Base-by-base conservation (phyloP, 1,284 basidiomycete genomes). In the Pseudozyma hubeiensis region DNA sequence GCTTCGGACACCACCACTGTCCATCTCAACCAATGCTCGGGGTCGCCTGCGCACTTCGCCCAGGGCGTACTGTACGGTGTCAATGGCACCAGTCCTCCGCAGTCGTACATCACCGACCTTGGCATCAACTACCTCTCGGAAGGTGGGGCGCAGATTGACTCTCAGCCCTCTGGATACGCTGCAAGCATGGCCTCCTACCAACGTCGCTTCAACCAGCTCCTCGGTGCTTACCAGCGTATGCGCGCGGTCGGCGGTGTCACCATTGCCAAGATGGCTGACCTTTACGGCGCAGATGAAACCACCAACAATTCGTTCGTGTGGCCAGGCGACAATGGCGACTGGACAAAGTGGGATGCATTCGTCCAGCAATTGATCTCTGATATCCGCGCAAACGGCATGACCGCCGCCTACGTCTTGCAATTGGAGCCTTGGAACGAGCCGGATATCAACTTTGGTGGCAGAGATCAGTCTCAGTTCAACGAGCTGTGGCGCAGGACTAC, bases 281-380 rank as follows among this genome's bases (percentile, higher is more conserved):
- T 64, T 14, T 64, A 53, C 7, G 61, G 61, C 8, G 61, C 53
- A 31, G 61, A 64, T 19, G 53, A 57, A 29, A 64, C 54, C n/a
- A 50, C 45, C 14, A n/a, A 9, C 10, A 40, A 33, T 41, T 45
- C 41, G 10, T 57, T 56, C 29, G 45, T 52, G 6, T 64, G 46
- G 48, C 61, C 61, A 33, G 61, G 61, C 14, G 61, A 64, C 51
- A 57, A 57, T 14, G 61, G 61, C 7, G 61, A 64, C 39, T 64
- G 61, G 61, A 56, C 61, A 19, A 56, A 49, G 29, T 64, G 49
- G 48, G 53, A 64, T 19, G 46, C 48, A 39, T 64, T 64, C n/a
- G 47, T 64, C 8, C 61, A 64, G 51, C 61, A 64, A 14, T 30
- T 64, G 29, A 64, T 64, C 50, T 51, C 48, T 5, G 53, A 64